A percentile compares a stretch with the other conserved stretches of the same genome.
These are phyloP conservation scores for Talaromyces amestolkiae DNA, from an alignment of 2,329 filamentous ascomycete species.

Conservation along the genomic window DNA sequence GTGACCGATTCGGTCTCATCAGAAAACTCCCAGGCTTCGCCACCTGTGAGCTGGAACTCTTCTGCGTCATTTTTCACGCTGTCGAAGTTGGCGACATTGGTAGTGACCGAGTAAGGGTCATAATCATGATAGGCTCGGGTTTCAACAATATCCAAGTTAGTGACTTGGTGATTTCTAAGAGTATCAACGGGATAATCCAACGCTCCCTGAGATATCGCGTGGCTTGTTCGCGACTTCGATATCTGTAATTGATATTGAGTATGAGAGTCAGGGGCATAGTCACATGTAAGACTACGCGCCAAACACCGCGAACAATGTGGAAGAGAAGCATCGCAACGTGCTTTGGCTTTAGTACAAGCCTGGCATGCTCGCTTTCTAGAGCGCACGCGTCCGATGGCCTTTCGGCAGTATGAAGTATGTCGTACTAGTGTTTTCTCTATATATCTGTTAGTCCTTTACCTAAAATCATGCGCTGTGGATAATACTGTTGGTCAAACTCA, in stretches of 20 bases:
- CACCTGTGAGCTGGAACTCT: neutral
- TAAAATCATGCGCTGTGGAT: neutral
- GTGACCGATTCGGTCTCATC: neutral
- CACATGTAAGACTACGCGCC: neutral
- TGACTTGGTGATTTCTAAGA: neutral
- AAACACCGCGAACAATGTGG: conserved; percentile 11
- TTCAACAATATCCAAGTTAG: neutral
- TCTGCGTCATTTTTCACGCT: neutral
- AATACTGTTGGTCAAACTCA: neutral
- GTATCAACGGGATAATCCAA: neutral
- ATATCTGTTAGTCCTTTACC: neutral
- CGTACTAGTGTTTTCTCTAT: conserved; percentile 7
- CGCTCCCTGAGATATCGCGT: neutral
- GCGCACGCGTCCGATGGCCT: conserved; percentile 9
- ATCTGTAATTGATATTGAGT: neutral
- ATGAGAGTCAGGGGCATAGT: neutral
- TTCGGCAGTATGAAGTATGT: conserved; percentile 13
- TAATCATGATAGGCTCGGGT: neutral
- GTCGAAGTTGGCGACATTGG: neutral
- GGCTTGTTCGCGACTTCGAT: neutral
- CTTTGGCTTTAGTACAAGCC: conserved; percentile 16
- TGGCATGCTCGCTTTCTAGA: conserved; percentile 16
- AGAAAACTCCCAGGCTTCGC: neutral
- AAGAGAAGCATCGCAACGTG: conserved; percentile 11
- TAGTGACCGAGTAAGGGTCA: neutral